These are phyloP conservation scores for Emmonsiellopsis sp. DNA, from an alignment of 2,329 filamentous ascomycete genomes.

Conservation along the genomic window DNA sequence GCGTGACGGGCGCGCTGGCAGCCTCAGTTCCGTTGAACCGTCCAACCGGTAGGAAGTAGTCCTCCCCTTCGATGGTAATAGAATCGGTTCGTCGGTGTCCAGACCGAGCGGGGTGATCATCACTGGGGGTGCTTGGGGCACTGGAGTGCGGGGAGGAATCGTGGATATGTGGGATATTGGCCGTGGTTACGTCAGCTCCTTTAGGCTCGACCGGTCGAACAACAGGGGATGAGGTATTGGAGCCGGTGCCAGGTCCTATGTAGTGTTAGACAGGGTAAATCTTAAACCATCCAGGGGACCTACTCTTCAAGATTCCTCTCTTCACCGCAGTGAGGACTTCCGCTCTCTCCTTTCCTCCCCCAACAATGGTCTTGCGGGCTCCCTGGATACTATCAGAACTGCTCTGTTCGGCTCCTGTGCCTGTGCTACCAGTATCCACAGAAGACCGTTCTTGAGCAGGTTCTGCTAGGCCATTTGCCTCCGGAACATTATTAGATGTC, in stretches of 20 bases:
- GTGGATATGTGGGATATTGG: conserved; percentile 53
- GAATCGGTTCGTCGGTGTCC: conserved; percentile 60
- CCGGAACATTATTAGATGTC: conserved; percentile 39
- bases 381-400: neutral
- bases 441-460: conserved; percentile 4
- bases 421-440: conserved; percentile 6
- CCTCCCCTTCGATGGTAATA: conserved; percentile 68
- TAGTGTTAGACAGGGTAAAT: neutral
- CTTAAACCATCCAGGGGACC: conserved; percentile 18
- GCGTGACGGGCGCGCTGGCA: conserved; percentile 73
- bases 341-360: conserved; percentile 79
- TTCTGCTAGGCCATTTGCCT: neutral
- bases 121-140: conserved; percentile 77
- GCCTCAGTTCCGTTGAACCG: conserved; percentile 61
- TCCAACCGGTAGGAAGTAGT: conserved; percentile 78
- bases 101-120: conserved; percentile 51
- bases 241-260: conserved; percentile 4
- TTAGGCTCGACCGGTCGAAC: conserved; percentile 51
- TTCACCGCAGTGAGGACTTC: conserved; percentile 87
- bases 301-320: conserved; percentile 93
- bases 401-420: conserved; percentile 37
- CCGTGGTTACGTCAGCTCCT: conserved; percentile 46
- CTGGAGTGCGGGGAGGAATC: conserved; percentile 81
- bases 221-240: conserved; percentile 55
- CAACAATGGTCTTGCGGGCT: conserved; percentile 73